phyloP scores from a whole-genome alignment of 495 filamentous ascomycete species.

The Tuber borchii region DNA sequence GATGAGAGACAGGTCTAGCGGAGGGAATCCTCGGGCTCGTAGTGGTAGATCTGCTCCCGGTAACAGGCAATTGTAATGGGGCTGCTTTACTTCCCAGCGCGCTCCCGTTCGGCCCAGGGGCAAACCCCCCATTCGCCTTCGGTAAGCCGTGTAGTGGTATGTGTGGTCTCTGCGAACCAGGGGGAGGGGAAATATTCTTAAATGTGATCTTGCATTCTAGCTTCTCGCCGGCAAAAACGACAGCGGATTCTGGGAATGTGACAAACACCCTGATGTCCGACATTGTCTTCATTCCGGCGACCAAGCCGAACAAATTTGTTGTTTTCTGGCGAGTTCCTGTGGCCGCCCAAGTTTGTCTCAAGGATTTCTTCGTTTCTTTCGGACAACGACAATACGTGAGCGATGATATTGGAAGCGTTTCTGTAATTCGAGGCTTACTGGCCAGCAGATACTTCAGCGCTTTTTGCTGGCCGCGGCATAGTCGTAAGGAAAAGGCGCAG shows the following conservation, averaged over 20 bases:
- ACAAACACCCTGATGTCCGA: constrained; percentile 83
- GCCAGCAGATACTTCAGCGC: constrained; percentile 34
- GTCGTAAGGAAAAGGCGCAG: constrained; percentile 2
- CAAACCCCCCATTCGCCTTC: constrained; percentile 26
- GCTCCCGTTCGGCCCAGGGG: constrained; percentile 20
- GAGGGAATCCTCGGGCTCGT: constrained; percentile 34
- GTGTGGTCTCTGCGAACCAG: constrained; percentile 28
- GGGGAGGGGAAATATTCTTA: constrained; percentile 65
- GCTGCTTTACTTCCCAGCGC: constrained; percentile 29
- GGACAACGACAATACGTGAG: background rate
- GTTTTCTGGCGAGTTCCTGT: constrained; percentile 2
- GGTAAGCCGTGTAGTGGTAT: constrained; percentile 23
- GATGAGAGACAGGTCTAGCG: constrained; percentile 43
- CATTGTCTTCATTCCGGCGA: constrained; percentile 22
- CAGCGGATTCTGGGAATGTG: constrained; percentile 70
- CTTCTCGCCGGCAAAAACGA: constrained; percentile 90
- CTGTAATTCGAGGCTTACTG: constrained; percentile 17
- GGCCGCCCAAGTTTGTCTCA: background rate
- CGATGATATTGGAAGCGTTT: background rate
- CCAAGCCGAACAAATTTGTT: background rate
- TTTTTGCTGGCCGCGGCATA: constrained; percentile 30
- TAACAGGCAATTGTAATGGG: constrained; percentile 36
- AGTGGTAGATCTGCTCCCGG: constrained; percentile 16
- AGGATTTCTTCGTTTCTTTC: constrained; percentile 4
- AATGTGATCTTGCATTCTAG: constrained; percentile 93